Conservation (phyloP, 345 rosid genomes). For the Brassica rapa region DNA sequence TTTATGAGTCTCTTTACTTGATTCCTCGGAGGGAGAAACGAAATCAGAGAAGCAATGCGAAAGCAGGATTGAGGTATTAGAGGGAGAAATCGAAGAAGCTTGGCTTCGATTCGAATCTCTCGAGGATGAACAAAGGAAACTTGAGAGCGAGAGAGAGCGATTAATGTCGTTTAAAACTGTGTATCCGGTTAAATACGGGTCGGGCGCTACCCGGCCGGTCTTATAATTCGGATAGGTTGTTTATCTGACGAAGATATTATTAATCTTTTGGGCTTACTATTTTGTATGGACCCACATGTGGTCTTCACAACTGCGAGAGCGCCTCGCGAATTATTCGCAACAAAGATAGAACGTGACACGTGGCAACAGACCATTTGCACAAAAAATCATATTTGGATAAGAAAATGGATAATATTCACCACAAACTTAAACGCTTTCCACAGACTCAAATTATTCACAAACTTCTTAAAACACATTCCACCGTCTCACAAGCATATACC, state of each 20-base stretch:
- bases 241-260: too few species aligned
- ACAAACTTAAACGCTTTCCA: constrained; percentile 12
- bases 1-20: not conserved
- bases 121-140: not conserved
- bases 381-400: constrained; percentile 36
- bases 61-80: not conserved
- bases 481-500: not conserved
- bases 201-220: not conserved
- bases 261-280: too few species aligned
- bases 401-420: constrained; percentile 39
- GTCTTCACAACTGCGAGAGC: too few species aligned
- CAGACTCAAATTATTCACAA: not conserved
- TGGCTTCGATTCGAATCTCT: not conserved
- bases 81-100: constrained; percentile 10
- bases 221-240: too few species aligned
- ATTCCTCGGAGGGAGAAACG: not conserved
- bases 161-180: not conserved
- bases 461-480: constrained; percentile 24
- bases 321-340: not conserved
- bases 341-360: constrained; percentile 41
- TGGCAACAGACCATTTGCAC: constrained; percentile 36
- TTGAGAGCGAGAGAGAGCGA: not conserved
- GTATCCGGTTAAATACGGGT: not conserved
- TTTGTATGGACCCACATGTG: too few species aligned
- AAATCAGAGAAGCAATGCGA: not conserved